A percentile compares a stretch with the other conserved stretches of the same genome.
Evolutionary conservation across 1,139 yeast species (phyloP).

Genomic region (Meyerozyma smithsonii): DNA sequence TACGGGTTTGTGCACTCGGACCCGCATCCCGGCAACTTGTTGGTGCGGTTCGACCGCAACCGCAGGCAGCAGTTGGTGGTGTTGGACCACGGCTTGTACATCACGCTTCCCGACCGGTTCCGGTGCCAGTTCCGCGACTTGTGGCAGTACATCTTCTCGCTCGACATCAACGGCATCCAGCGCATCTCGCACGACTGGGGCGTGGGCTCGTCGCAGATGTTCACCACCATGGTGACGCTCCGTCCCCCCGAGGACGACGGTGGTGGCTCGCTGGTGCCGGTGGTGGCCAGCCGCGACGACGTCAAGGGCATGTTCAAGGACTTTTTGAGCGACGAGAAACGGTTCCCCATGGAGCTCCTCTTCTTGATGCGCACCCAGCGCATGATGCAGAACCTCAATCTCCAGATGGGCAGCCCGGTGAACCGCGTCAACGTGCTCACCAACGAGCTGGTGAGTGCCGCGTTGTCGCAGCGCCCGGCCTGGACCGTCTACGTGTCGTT

Average conservation of each 20-base stretch:
- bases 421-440: slow-evolving; percentile 65
- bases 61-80: slow-evolving; percentile 59
- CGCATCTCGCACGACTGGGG: slow-evolving; percentile 63
- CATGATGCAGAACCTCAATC: slow-evolving; percentile 67
- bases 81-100: slow-evolving; percentile 72
- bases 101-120: slow-evolving; percentile 47
- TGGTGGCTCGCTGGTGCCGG: not conserved
- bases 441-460: slow-evolving; percentile 41
- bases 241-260: slow-evolving; percentile 31
- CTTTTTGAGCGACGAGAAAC: slow-evolving; percentile 57
- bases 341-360: slow-evolving; percentile 62
- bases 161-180: slow-evolving; percentile 45
- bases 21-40: slow-evolving; percentile 78
- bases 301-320: slow-evolving; percentile 20
- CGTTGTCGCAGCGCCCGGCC: slow-evolving; percentile 13
- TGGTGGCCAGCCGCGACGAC: slow-evolving; percentile 9
- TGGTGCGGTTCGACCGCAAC: slow-evolving; percentile 40
- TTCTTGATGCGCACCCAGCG: slow-evolving; percentile 70
- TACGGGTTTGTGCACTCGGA: slow-evolving; percentile 81
- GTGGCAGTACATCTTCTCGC: slow-evolving; percentile 60
- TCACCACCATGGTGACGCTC: slow-evolving; percentile 56
- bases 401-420: slow-evolving; percentile 65
- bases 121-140: slow-evolving; percentile 52
- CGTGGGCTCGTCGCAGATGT: slow-evolving; percentile 58
- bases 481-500: slow-evolving; percentile 20